A percentile compares a stretch with the other conserved stretches of the same genome.
Evolutionary conservation across 78 protist species (phyloP).

Genomic region (Bigelowiella natans): DNA sequence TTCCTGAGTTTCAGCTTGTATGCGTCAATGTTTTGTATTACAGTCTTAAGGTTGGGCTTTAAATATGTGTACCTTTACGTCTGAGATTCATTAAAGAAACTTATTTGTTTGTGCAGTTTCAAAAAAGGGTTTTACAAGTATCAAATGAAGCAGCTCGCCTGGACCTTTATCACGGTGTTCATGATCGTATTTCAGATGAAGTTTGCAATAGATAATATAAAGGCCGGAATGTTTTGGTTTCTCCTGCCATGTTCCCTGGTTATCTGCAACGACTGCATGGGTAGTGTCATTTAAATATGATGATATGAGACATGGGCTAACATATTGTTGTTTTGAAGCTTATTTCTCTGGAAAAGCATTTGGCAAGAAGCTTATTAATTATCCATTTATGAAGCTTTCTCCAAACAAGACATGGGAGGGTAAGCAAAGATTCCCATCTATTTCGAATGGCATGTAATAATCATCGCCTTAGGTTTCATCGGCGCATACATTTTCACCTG

Average conservation of each 20-base stretch:
- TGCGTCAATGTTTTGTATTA: not conserved
- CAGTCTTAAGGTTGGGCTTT: not conserved
- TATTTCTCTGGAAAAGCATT: not conserved
- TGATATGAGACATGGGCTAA: too few species aligned
- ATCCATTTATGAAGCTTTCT: not conserved
- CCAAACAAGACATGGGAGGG: slow-evolving; percentile 17
- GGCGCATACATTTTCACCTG: not conserved
- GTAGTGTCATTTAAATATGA: too few species aligned
- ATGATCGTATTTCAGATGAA: not conserved
- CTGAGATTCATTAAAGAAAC: not conserved
- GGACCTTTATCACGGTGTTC: not conserved
- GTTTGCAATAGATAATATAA: not conserved
- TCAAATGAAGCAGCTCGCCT: slow-evolving; percentile 8
- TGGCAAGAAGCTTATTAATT: not conserved
- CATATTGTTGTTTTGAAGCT: not conserved
- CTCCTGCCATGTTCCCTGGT: not conserved
- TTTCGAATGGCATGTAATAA: not conserved
- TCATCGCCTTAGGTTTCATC: not conserved
- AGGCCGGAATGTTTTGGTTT: not conserved
- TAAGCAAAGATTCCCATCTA: not conserved
- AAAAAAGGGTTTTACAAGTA: slow-evolving; percentile 3
- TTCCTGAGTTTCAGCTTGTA: not conserved
- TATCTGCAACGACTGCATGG: slow-evolving; percentile 6
- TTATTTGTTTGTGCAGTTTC: not conserved
- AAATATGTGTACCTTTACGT: not conserved